Evolutionary conservation across 768 basidiomycete genomes (phyloP).

Genomic region (Termitomyces titanicus): DNA sequence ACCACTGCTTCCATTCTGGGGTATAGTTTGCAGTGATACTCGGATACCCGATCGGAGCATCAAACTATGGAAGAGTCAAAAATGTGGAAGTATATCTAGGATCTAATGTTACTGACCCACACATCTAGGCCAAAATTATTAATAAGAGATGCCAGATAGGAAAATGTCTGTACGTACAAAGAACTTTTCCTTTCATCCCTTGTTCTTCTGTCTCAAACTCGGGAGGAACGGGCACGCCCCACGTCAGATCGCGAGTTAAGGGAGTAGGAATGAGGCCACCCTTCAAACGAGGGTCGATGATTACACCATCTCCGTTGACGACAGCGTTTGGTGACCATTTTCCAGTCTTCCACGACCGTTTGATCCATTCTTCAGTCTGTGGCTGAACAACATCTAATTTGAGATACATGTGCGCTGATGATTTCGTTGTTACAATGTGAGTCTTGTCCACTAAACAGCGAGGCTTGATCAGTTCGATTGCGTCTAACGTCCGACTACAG

Average conservation of each 20-base stretch:
- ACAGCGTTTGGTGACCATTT: slow-evolving; percentile 94
- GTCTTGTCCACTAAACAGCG: slow-evolving; percentile 84
- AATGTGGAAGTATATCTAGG: not conserved
- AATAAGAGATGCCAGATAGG: not conserved
- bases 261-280: slow-evolving; percentile 85
- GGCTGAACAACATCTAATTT: slow-evolving; percentile 82
- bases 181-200: slow-evolving; percentile 91
- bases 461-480: slow-evolving; percentile 92
- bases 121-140: slow-evolving; percentile 56
- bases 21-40: slow-evolving; percentile 97
- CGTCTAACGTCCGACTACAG: slow-evolving; percentile 89
- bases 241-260: slow-evolving; percentile 88
- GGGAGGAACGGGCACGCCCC: slow-evolving; percentile 91
- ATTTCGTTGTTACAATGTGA: slow-evolving; percentile 71
- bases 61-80: slow-evolving; percentile 64
- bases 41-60: slow-evolving; percentile 94
- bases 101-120: slow-evolving; percentile 61
- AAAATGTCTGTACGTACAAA: slow-evolving; percentile 61
- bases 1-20: slow-evolving; percentile 94
- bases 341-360: slow-evolving; percentile 70
- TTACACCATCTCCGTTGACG: slow-evolving; percentile 82
- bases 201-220: slow-evolving; percentile 55
- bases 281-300: slow-evolving; percentile 87
- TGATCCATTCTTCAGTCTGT: slow-evolving; percentile 84
- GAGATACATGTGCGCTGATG: slow-evolving; percentile 90